Conservation (phyloP, 352 stramenopile species). For the Phytophthora sojae region DNA sequence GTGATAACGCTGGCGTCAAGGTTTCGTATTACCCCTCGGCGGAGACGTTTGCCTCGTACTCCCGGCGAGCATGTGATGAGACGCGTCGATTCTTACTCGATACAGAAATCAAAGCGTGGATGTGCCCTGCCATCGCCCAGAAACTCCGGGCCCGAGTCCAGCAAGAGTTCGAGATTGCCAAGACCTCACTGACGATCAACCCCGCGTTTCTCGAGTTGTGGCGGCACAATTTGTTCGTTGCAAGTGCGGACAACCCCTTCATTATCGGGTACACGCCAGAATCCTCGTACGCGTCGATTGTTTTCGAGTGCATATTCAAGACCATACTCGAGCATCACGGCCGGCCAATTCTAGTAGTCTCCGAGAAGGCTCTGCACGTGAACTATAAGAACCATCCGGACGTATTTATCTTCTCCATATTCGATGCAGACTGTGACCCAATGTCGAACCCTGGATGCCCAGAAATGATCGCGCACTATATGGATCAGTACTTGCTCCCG, state of each 20-base stretch:
- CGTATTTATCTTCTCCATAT: slow-evolving; percentile 50
- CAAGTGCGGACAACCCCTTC: slow-evolving; percentile 8
- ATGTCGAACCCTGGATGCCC: slow-evolving; percentile 7
- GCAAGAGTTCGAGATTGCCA: slow-evolving; percentile 1
- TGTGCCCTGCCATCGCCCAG: slow-evolving; percentile 4
- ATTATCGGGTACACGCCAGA: slow-evolving; percentile 33
- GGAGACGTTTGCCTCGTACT: slow-evolving; percentile 24
- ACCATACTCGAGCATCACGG: slow-evolving; percentile 27
- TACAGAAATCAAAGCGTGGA: neutral
- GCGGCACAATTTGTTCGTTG: slow-evolving; percentile 36
- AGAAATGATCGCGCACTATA: slow-evolving; percentile 23
- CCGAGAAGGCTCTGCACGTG: slow-evolving; percentile 18
- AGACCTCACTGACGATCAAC: neutral
- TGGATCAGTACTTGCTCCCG: slow-evolving; percentile 16
- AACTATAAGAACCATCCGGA: slow-evolving; percentile 26
- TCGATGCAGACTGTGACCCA: slow-evolving; percentile 22
- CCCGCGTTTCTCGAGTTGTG: slow-evolving; percentile 29
- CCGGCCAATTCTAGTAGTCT: slow-evolving; percentile 39
- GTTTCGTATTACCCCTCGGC: slow-evolving; percentile 24
- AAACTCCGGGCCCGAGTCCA: slow-evolving; percentile 21
- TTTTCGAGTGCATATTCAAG: slow-evolving; percentile 48
- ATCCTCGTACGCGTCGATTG: slow-evolving; percentile 10
- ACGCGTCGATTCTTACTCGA: neutral
- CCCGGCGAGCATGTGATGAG: slow-evolving; percentile 12
- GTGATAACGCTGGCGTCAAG: slow-evolving; percentile 13